Conservation (phyloP, 352 stramenopile genomes). For the Peronosclerospora sorghi region DNA sequence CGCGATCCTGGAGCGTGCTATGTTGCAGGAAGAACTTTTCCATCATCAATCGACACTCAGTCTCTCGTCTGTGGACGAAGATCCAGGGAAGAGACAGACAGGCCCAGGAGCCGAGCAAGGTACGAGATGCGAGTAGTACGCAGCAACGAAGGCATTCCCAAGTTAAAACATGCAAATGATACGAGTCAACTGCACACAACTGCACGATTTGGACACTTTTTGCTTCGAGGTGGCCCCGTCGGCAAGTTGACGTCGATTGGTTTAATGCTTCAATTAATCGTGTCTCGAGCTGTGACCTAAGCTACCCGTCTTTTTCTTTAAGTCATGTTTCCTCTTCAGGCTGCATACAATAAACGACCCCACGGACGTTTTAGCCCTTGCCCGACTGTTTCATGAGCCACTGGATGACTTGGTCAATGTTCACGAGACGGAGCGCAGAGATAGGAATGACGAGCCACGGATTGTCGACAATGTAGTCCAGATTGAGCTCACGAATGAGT, state of each 20-base stretch:
- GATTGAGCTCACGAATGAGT: slow-evolving; percentile 90
- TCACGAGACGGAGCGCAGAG: slow-evolving; percentile 91
- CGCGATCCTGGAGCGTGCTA: slow-evolving; percentile 59
- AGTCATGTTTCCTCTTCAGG: slow-evolving; percentile 1
- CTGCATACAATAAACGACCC: slow-evolving; percentile 1
- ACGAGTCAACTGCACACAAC: slow-evolving; percentile 17
- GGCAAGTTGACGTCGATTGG: slow-evolving; percentile 4
- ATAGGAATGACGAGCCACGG: slow-evolving; percentile 98
- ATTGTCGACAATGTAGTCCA: slow-evolving; percentile 98
- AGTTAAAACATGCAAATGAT: slow-evolving; percentile 18
- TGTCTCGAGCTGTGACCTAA: background rate
- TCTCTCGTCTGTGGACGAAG: too few relatives aligned
- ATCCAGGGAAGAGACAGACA: background rate
- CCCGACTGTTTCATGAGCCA: slow-evolving; percentile 93
- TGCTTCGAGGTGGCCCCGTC: slow-evolving; percentile 1
- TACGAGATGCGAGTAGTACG: background rate
- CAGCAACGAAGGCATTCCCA: background rate
- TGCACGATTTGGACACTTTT: slow-evolving; percentile 9
- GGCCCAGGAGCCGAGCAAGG: background rate
- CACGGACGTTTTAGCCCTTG: slow-evolving; percentile 52
- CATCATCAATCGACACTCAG: too few relatives aligned
- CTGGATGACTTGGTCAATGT: slow-evolving; percentile 96
- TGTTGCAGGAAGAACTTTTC: slow-evolving; percentile 78
- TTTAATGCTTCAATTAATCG: background rate
- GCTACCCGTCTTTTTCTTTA: slow-evolving; percentile 5